phyloP scores from a whole-genome alignment of 1,139 yeast species.

The Geotrichum europaeum region DNA sequence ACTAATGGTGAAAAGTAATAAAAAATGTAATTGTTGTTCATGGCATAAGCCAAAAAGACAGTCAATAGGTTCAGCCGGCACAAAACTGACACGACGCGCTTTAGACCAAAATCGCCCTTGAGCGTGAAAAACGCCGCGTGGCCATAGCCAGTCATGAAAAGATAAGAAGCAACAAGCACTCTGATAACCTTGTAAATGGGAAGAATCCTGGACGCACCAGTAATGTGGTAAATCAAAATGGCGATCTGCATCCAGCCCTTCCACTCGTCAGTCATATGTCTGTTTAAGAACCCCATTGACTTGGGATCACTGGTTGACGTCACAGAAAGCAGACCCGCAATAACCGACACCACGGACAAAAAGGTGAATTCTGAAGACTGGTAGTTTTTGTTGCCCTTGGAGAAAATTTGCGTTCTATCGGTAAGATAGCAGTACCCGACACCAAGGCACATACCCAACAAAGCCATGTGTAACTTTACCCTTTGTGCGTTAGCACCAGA shows the following conservation, averaged over 20 bases:
- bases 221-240: conserved; percentile 26
- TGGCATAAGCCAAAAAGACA: conserved; percentile 24
- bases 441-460: conserved; percentile 19
- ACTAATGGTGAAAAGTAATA: conserved; percentile 28
- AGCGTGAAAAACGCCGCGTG: conserved; percentile 24
- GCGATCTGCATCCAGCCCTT: conserved; percentile 29
- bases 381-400: conserved; percentile 24
- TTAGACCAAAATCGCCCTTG: conserved; percentile 25
- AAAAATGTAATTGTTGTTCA: conserved; percentile 26
- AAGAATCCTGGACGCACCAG: conserved; percentile 25
- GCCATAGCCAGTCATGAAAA: conserved; percentile 29
- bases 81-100: conserved; percentile 25
- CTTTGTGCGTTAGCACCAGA: conserved; percentile 6
- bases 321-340: conserved; percentile 17
- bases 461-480: conserved; percentile 18
- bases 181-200: conserved; percentile 27
- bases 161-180: conserved; percentile 26
- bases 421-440: conserved; percentile 22
- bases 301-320: conserved; percentile 18
- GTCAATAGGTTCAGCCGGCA: conserved; percentile 25
- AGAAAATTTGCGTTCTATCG: conserved; percentile 23
- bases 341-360: conserved; percentile 14
- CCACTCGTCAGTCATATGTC: conserved; percentile 28
- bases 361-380: conserved; percentile 18
- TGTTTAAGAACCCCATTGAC: conserved; percentile 23